Evolutionary conservation across 2,329 filamentous ascomycete species (phyloP).

Genomic region (Iodosphaeria phyllophila): DNA sequence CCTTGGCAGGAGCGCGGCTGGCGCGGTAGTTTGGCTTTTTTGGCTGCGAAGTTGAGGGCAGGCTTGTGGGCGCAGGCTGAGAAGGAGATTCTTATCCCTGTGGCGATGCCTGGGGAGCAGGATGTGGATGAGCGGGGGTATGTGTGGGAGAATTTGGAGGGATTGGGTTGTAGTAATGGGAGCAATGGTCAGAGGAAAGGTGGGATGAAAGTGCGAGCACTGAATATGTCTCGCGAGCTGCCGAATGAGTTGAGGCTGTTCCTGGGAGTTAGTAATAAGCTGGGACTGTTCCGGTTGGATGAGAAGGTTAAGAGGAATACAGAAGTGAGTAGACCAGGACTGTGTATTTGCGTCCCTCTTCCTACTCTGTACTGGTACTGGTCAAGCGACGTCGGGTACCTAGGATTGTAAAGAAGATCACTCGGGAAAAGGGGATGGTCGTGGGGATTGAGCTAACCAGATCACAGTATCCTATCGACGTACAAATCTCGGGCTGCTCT

Average conservation of each 20-base stretch:
- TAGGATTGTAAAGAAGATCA: conserved; percentile 17
- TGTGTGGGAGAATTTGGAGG: conserved; percentile 38
- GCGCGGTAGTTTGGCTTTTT: conserved; percentile 23
- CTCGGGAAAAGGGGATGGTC: background rate
- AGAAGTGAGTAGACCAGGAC: conserved; percentile 38
- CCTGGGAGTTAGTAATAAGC: conserved; percentile 44
- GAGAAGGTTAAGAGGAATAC: conserved; percentile 37
- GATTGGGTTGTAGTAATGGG: no score
- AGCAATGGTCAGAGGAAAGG: no score
- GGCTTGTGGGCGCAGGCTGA: conserved; percentile 33
- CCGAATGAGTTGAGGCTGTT: conserved; percentile 44
- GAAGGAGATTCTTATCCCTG: conserved; percentile 46
- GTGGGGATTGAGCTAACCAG: background rate
- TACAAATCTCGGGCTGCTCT: conserved; percentile 40
- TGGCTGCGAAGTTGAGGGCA: conserved; percentile 30
- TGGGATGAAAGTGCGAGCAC: conserved; percentile 26
- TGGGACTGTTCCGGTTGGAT: conserved; percentile 53
- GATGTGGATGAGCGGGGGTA: conserved; percentile 43
- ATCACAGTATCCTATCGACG: conserved; percentile 45
- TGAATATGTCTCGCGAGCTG: conserved; percentile 39
- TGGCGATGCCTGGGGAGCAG: conserved; percentile 36
- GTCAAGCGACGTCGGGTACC: conserved; percentile 40
- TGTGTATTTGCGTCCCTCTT: no score
- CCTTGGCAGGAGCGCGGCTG: conserved; percentile 35
- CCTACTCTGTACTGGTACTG: no score